phyloP scores from a whole-genome alignment of 768 basidiomycete genomes.

The Mycena latifolia region DNA sequence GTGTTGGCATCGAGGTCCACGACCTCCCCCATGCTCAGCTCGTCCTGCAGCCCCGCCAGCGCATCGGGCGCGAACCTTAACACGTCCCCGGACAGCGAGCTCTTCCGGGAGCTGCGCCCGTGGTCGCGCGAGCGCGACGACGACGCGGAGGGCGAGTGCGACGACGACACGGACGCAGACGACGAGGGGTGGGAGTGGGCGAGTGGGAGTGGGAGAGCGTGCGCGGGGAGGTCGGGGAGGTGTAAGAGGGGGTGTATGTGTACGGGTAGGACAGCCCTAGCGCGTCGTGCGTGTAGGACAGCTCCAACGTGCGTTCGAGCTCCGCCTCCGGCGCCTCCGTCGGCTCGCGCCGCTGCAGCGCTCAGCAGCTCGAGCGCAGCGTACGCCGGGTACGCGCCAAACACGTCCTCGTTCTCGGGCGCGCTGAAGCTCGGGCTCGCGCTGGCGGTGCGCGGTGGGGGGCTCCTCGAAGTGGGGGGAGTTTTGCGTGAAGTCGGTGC shows the following conservation, averaged over 20 bases:
- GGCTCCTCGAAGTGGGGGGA: neutral
- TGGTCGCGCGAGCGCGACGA: too few relatives aligned
- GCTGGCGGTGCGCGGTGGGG: neutral
- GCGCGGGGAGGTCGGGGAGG: constrained; percentile 37
- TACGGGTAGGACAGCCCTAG: neutral
- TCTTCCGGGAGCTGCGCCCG: constrained; percentile 28
- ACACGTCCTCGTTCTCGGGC: constrained; percentile 2
- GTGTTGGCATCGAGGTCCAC: too few relatives aligned
- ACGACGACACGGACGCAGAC: constrained; percentile 45
- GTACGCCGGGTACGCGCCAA: neutral
- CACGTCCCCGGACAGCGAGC: constrained; percentile 30
- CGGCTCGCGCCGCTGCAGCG: too few relatives aligned
- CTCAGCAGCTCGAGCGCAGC: neutral
- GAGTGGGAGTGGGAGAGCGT: constrained; percentile 50
- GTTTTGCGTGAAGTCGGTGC: neutral
- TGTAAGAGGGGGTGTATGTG: neutral
- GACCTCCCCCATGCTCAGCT: neutral
- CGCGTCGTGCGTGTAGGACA: neutral
- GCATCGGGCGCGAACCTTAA: constrained; percentile 24
- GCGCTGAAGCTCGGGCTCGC: neutral
- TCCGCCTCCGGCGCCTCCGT: too few relatives aligned
- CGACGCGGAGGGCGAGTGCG: constrained; percentile 48
- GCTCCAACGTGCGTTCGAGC: neutral
- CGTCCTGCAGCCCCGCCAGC: neutral
- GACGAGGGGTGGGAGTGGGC: too few relatives aligned